A percentile compares a stretch with the other conserved stretches of the same genome.
These are phyloP conservation scores for Phytophthora crassamura DNA, from an alignment of 352 stramenopile genomes.

Conservation along the genomic window DNA sequence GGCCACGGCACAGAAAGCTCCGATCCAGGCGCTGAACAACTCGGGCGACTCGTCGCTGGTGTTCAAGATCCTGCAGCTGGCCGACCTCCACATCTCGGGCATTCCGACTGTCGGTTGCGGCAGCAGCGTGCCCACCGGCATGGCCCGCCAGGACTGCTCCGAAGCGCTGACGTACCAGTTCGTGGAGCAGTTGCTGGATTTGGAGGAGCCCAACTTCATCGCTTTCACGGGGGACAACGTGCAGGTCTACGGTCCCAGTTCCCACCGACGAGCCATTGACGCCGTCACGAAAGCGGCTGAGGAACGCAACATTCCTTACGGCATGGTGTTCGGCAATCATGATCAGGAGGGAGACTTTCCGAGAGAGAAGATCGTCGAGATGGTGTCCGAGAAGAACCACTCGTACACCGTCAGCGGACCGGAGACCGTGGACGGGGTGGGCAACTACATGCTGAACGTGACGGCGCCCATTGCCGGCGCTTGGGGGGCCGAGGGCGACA, in stretches of 20 bases:
- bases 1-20: slow-evolving; percentile 18
- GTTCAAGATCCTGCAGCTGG: slow-evolving; percentile 69
- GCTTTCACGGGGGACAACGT: slow-evolving; percentile 69
- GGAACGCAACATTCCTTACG: slow-evolving; percentile 53
- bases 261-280: slow-evolving; percentile 48
- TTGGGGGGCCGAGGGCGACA: slow-evolving; percentile 37
- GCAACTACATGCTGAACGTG: slow-evolving; percentile 67
- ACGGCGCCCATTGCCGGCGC: slow-evolving; percentile 35
- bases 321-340: slow-evolving; percentile 70
- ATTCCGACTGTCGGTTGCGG: slow-evolving; percentile 44
- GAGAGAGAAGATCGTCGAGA: slow-evolving; percentile 44
- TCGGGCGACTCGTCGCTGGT: slow-evolving; percentile 31
- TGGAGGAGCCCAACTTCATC: slow-evolving; percentile 60
- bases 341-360: slow-evolving; percentile 55
- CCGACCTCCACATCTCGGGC: slow-evolving; percentile 62
- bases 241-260: slow-evolving; percentile 35
- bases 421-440: slow-evolving; percentile 39
- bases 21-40: slow-evolving; percentile 28
- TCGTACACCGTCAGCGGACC: slow-evolving; percentile 56
- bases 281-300: slow-evolving; percentile 42
- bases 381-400: slow-evolving; percentile 41
- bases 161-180: slow-evolving; percentile 56
- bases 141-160: slow-evolving; percentile 44
- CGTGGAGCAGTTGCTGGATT: slow-evolving; percentile 54
- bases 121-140: slow-evolving; percentile 21